Evolutionary conservation across 805 yeast species (phyloP).

Genomic region (Pichia deserticola): DNA sequence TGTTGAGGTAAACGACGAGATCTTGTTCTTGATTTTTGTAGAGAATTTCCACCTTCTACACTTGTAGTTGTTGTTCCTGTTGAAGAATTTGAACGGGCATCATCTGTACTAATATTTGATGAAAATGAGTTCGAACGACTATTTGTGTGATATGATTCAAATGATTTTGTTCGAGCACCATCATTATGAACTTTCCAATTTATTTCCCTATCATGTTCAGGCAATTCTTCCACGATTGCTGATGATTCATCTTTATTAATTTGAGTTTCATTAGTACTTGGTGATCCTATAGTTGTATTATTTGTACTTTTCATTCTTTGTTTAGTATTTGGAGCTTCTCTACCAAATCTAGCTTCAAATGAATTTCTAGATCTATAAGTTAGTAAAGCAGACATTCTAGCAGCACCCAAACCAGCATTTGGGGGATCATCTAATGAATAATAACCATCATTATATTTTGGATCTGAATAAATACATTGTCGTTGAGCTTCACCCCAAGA

Average conservation of each 20-base stretch:
- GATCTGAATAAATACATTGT: conserved; percentile 92
- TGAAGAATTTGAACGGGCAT: conserved; percentile 1
- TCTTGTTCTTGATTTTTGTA: conserved; percentile 28
- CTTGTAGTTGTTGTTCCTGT: conserved; percentile 4
- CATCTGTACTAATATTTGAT: conserved; percentile 15
- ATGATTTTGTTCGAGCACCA: conserved; percentile 39
- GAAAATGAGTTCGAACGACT: conserved; percentile 26
- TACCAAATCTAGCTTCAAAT: conserved; percentile 87
- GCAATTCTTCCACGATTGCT: conserved; percentile 12
- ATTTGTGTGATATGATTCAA: conserved; percentile 20
- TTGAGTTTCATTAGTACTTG: conserved; percentile 1
- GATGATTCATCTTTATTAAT: conserved; percentile 15
- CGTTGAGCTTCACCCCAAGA: conserved; percentile 99
- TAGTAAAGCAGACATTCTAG: conserved; percentile 92
- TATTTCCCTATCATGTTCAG: conserved; percentile 44
- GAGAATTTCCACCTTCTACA: conserved; percentile 9
- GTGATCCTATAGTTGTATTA: neutral
- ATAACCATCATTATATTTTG: conserved; percentile 86
- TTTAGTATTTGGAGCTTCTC: conserved; percentile 49
- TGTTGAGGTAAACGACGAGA: conserved; percentile 39
- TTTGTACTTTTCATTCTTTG: conserved; percentile 19
- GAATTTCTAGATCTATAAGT: conserved; percentile 91
- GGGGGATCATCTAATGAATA: conserved; percentile 78
- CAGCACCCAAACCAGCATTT: conserved; percentile 81
- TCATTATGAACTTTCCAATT: conserved; percentile 85